phyloP scores from a whole-genome alignment of 148 eudicot species.

The Silene latifolia region DNA sequence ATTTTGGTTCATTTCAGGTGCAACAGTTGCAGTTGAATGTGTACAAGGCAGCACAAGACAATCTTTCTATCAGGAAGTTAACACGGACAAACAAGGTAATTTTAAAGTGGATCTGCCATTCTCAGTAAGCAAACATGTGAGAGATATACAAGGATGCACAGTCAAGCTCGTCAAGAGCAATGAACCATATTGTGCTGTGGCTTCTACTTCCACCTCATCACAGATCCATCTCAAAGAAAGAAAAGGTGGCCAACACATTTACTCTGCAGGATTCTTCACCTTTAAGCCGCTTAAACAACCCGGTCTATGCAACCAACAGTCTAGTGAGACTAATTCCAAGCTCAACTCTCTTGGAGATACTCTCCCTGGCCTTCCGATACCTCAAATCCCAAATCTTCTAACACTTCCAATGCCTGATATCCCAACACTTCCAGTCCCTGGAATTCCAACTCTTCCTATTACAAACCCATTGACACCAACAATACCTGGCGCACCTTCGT shows the following conservation, averaged over 20 bases:
- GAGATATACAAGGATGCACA: conserved; percentile 50
- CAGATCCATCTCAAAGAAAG: conserved; percentile 47
- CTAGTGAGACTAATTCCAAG: background rate
- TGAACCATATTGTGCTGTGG: conserved; percentile 66
- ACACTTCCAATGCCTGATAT: conserved; percentile 13
- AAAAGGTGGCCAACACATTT: conserved; percentile 43
- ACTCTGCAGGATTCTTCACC: conserved; percentile 82
- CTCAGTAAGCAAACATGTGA: conserved; percentile 55
- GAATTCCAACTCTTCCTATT: conserved; percentile 11
- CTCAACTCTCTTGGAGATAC: background rate
- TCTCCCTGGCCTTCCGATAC: background rate
- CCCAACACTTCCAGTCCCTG: background rate
- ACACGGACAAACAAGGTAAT: conserved; percentile 56
- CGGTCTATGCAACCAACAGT: conserved; percentile 52
- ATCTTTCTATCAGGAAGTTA: conserved; percentile 44
- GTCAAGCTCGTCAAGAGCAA: conserved; percentile 66
- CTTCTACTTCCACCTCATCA: conserved; percentile 62
- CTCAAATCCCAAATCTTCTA: background rate
- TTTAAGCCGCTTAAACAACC: conserved; percentile 75
- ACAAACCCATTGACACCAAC: conserved; percentile 35
- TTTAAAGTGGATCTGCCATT: conserved; percentile 61
- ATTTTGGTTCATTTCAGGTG: conserved; percentile 37
- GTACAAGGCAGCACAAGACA: conserved; percentile 22
- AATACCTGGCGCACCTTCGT: conserved; percentile 30
- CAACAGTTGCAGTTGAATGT: conserved; percentile 79